These are phyloP conservation scores for Millerozyma acaciae DNA, from an alignment of 805 yeast genomes.

Conservation along the genomic window DNA sequence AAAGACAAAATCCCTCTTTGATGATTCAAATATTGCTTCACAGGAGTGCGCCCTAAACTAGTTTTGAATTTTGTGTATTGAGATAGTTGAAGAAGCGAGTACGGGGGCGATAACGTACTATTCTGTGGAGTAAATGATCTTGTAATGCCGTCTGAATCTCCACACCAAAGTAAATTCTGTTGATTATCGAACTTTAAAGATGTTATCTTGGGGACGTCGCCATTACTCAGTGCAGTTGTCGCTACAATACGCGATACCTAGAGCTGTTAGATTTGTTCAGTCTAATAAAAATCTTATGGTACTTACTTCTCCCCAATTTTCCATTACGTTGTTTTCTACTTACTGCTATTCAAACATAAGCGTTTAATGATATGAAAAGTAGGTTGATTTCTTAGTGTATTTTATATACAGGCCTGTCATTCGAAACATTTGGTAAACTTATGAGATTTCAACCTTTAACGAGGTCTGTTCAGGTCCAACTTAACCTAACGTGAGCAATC, in stretches of 20 bases:
- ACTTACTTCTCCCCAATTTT: constrained; percentile 51
- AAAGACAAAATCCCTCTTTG: constrained; percentile 33
- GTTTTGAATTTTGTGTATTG: constrained; percentile 37
- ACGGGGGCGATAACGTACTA: constrained; percentile 16
- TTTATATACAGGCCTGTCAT: too few relatives aligned
- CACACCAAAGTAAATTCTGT: constrained; percentile 83
- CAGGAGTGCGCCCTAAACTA: constrained; percentile 16
- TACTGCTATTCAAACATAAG: too few relatives aligned
- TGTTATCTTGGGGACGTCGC: constrained; percentile 17
- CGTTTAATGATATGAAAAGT: too few relatives aligned
- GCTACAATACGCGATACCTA: constrained; percentile 31
- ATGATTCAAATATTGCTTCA: constrained; percentile 27
- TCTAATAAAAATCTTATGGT: neutral
- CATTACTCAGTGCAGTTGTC: constrained; percentile 8
- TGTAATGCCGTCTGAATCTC: constrained; percentile 57
- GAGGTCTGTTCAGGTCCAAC: too few relatives aligned
- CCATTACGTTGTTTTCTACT: too few relatives aligned
- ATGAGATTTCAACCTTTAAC: too few relatives aligned
- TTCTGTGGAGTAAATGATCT: constrained; percentile 27
- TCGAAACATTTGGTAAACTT: too few relatives aligned
- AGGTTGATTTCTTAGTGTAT: too few relatives aligned
- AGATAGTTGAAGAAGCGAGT: constrained; percentile 18
- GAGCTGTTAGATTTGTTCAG: constrained; percentile 6
- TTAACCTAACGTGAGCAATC: too few relatives aligned
- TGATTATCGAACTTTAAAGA: constrained; percentile 56